Evolutionary conservation across 257 asterid species (phyloP).

Genomic region (Solanum sitiens): DNA sequence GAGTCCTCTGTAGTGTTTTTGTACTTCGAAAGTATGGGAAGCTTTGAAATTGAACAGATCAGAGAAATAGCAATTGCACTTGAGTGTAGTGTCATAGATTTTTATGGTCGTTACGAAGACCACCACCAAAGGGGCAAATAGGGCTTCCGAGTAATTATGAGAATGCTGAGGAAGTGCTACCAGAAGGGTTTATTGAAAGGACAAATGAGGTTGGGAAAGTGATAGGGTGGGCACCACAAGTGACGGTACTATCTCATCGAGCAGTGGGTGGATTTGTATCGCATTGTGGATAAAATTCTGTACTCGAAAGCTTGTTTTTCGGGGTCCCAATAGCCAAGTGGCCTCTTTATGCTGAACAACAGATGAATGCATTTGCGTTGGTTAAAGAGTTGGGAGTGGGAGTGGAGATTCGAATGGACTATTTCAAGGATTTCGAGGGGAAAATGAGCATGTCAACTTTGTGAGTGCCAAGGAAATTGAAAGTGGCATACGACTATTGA

Average conservation of each 20-base stretch:
- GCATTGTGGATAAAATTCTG: constrained; percentile 19
- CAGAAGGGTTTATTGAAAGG: constrained; percentile 13
- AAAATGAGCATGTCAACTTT: background rate
- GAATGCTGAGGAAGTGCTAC: background rate
- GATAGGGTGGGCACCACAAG: constrained; percentile 18
- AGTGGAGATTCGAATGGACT: constrained; percentile 18
- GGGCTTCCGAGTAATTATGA: background rate
- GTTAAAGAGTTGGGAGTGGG: constrained; percentile 15
- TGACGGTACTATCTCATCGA: constrained; percentile 4
- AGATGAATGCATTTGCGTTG: constrained; percentile 9
- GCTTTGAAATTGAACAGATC: constrained; percentile 4
- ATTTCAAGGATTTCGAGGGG: background rate
- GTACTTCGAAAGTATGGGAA: constrained; percentile 17
- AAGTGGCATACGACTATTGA: background rate
- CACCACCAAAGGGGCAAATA: background rate
- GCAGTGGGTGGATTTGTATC: constrained; percentile 13
- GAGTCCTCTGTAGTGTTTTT: constrained; percentile 9
- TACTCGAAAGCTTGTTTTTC: constrained; percentile 7
- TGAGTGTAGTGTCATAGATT: constrained; percentile 1
- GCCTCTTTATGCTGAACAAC: constrained; percentile 20
- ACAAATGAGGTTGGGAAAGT: constrained; percentile 6
- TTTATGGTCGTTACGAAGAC: constrained; percentile 10
- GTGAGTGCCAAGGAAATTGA: constrained; percentile 6
- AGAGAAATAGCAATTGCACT: constrained; percentile 5
- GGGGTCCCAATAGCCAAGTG: constrained; percentile 16